Evolutionary conservation across 2,329 filamentous ascomycete species (phyloP).

Genomic region (Fusarium napiforme): DNA sequence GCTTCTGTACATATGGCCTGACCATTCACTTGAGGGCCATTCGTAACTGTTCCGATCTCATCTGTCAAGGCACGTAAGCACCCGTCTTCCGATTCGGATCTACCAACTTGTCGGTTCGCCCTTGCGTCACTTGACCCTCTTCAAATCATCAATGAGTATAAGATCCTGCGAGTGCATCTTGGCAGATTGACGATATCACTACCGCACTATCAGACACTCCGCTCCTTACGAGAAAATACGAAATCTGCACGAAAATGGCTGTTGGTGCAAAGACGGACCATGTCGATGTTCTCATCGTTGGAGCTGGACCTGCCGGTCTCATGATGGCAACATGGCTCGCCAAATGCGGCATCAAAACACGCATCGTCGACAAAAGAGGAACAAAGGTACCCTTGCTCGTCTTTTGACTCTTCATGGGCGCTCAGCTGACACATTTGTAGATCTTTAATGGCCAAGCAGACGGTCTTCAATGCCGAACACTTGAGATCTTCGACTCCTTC

Average conservation of each 20-base stretch:
- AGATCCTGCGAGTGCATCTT: background rate
- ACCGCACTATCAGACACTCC: background rate
- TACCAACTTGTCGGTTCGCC: background rate
- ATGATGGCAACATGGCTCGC: slow-evolving; percentile 15
- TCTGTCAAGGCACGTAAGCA: background rate
- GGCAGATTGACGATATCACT: background rate
- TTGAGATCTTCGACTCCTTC: slow-evolving; percentile 80
- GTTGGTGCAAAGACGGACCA: background rate
- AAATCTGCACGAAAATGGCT: background rate
- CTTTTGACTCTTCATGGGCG: too few species aligned
- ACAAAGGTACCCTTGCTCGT: background rate
- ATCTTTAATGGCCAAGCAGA: slow-evolving; percentile 22
- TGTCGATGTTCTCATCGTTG: slow-evolving; percentile 6
- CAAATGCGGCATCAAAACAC: slow-evolving; percentile 26
- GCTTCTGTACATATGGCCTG: background rate
- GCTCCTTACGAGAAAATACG: fast-evolving
- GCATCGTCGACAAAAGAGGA: slow-evolving; percentile 26
- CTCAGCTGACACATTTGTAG: background rate
- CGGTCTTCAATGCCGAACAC: slow-evolving; percentile 37
- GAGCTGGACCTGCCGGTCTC: background rate
- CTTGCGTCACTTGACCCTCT: background rate
- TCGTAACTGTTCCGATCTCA: background rate
- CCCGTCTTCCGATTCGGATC: background rate
- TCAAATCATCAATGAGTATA: background rate
- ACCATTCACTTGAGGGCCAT: background rate